These are phyloP conservation scores for Fusarium sulawesiense DNA, from an alignment of 2,329 filamentous ascomycete genomes.

Conservation along the genomic window DNA sequence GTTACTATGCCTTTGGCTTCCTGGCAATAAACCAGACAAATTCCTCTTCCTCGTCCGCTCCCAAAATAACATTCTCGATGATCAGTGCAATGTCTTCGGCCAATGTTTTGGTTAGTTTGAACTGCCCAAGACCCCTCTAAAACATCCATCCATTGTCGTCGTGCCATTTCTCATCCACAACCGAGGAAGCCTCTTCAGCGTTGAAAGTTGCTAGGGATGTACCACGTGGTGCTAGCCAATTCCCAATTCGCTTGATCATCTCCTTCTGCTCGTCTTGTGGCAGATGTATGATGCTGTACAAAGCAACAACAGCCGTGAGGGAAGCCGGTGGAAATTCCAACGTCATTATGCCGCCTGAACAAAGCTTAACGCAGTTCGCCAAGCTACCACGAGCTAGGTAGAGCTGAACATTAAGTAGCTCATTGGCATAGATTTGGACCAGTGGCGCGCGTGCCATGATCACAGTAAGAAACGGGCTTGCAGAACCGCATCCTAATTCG, in stretches of 20 bases:
- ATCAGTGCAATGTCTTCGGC: neutral
- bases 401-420: slow-evolving; percentile 15
- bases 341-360: slow-evolving; percentile 19
- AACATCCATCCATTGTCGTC: slow-evolving; percentile 30
- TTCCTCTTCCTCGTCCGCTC: slow-evolving; percentile 10
- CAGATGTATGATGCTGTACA: slow-evolving; percentile 30
- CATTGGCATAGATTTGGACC: slow-evolving; percentile 14
- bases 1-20: neutral
- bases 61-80: neutral
- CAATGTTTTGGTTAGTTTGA: neutral
- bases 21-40: slow-evolving; percentile 7
- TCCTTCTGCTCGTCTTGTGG: slow-evolving; percentile 11
- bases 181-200: neutral
- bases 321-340: slow-evolving; percentile 9
- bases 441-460: neutral
- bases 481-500: slow-evolving; percentile 26
- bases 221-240: slow-evolving; percentile 22
- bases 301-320: slow-evolving; percentile 8
- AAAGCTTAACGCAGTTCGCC: neutral
- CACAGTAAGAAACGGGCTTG: slow-evolving; percentile 9
- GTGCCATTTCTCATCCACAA: neutral
- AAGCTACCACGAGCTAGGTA: slow-evolving; percentile 7
- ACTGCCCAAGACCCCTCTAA: slow-evolving; percentile 17
- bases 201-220: slow-evolving; percentile 9
- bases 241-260: neutral